These are phyloP conservation scores for Raphidocelis subcapitata DNA, from an alignment of 139 green algal species.

Conservation along the genomic window DNA sequence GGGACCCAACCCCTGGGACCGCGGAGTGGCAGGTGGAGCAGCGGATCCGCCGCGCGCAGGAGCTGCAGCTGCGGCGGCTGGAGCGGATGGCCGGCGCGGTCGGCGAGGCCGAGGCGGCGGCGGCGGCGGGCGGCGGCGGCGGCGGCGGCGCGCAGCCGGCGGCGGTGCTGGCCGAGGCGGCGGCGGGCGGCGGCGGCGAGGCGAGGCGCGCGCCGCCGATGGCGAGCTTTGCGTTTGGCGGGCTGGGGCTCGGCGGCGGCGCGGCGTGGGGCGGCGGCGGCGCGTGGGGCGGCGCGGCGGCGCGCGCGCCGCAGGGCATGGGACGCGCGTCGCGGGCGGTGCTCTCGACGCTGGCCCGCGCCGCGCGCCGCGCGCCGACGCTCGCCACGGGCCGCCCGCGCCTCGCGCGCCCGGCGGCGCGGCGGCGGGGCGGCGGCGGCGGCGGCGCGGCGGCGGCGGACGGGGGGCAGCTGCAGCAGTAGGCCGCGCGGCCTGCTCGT, in stretches of 20 bases:
- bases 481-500: too few relatives aligned
- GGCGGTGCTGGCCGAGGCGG: slow-evolving; percentile 15
- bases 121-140: not conserved
- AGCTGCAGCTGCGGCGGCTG: slow-evolving; percentile 53
- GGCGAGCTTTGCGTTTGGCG: slow-evolving; percentile 1
- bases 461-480: too few relatives aligned
- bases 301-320: slow-evolving; percentile 9
- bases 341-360: slow-evolving; percentile 22
- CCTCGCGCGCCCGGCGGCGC: slow-evolving; percentile 8
- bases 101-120: slow-evolving; percentile 13
- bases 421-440: not conserved
- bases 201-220: not conserved
- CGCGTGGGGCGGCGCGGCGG: not conserved
- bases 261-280: not conserved
- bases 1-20: slow-evolving; percentile 60
- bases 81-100: slow-evolving; percentile 38
- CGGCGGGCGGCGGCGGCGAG: slow-evolving; percentile 4
- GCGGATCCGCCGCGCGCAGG: slow-evolving; percentile 45
- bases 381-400: not conserved
- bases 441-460: too few relatives aligned
- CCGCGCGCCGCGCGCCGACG: slow-evolving; percentile 22
- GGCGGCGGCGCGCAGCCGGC: slow-evolving; percentile 19
- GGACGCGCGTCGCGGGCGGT: slow-evolving; percentile 31
- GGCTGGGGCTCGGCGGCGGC: not conserved
- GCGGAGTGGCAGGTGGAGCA: slow-evolving; percentile 60